Percentiles rank a stretch among this genome's conserved stretches.
Evolutionary conservation across 2,329 filamentous ascomycete genomes (phyloP).

Genomic region (Penicillium hordei): DNA sequence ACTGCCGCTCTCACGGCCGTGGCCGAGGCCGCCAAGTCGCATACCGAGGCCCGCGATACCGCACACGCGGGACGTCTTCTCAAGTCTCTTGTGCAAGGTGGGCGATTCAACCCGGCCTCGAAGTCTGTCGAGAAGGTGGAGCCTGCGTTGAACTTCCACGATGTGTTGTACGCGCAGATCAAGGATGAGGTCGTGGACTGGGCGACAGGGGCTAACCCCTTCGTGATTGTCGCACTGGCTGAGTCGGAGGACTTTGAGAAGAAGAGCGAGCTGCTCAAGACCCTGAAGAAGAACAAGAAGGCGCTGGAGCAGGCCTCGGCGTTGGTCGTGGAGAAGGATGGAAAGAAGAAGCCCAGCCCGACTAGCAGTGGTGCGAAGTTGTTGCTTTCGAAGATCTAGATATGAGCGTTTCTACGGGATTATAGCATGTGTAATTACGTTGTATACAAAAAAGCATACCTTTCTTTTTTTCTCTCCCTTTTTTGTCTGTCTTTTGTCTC

Average conservation of each 20-base stretch:
- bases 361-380: slow-evolving; percentile 49
- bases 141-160: slow-evolving; percentile 76
- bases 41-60: slow-evolving; percentile 57
- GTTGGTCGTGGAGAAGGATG: slow-evolving; percentile 49
- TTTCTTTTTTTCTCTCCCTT: background rate
- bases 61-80: slow-evolving; percentile 77
- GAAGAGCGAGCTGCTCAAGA: slow-evolving; percentile 65
- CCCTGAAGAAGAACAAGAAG: slow-evolving; percentile 71
- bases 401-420: slow-evolving; percentile 7
- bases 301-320: slow-evolving; percentile 61
- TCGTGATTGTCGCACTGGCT: slow-evolving; percentile 77
- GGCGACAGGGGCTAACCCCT: slow-evolving; percentile 83
- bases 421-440: slow-evolving; percentile 15
- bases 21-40: slow-evolving; percentile 48
- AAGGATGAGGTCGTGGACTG: slow-evolving; percentile 72
- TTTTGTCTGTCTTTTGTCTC: background rate
- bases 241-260: slow-evolving; percentile 72
- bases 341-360: slow-evolving; percentile 37
- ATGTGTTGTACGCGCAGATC: slow-evolving; percentile 78
- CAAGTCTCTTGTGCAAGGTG: slow-evolving; percentile 86
- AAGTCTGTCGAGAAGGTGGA: slow-evolving; percentile 71
- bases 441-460: slow-evolving; percentile 19
- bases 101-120: slow-evolving; percentile 73
- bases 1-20: slow-evolving; percentile 69
- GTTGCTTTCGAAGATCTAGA: slow-evolving; percentile 38